Percentiles rank a stretch among this genome's conserved stretches.
Evolutionary conservation across 1,284 basidiomycete genomes (phyloP).

Genomic region (Sporisorium sorghi): DNA sequence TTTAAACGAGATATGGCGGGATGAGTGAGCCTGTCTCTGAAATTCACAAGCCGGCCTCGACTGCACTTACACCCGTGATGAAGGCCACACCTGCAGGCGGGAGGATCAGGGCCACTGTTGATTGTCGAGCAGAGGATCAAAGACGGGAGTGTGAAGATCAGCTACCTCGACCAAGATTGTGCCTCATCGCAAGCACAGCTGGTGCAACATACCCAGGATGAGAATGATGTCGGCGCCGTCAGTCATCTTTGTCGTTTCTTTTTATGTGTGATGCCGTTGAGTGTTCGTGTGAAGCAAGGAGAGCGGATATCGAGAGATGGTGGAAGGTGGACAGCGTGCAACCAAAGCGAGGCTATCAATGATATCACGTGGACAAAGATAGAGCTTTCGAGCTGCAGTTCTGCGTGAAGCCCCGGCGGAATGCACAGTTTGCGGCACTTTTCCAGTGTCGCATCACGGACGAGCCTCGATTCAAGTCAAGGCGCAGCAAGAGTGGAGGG

Average conservation of each 20-base stretch:
- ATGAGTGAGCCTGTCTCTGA: not conserved
- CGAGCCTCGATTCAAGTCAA: not conserved
- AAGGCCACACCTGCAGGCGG: constrained; percentile 76
- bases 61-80: constrained; percentile 74
- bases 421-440: not conserved
- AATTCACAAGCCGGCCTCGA: not conserved
- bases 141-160: not conserved
- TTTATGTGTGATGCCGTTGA: not conserved
- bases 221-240: constrained; percentile 45
- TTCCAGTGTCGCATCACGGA: not conserved
- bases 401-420: not conserved
- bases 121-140: not conserved
- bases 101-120: constrained; percentile 76
- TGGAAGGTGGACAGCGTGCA: not conserved
- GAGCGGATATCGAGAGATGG: not conserved
- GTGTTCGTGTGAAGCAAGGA: not conserved
- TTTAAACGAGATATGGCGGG: not conserved
- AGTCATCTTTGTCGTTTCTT: constrained; percentile 24
- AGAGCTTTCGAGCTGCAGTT: constrained; percentile 8
- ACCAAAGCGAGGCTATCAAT: no score
- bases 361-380: constrained; percentile 4
- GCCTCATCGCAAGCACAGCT: not conserved
- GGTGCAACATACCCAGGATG: constrained; percentile 46
- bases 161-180: not conserved
- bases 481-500: constrained; percentile 16